Evolutionary conservation across 352 stramenopile genomes (phyloP).

Genomic region (Phytophthora chlamydospora): DNA sequence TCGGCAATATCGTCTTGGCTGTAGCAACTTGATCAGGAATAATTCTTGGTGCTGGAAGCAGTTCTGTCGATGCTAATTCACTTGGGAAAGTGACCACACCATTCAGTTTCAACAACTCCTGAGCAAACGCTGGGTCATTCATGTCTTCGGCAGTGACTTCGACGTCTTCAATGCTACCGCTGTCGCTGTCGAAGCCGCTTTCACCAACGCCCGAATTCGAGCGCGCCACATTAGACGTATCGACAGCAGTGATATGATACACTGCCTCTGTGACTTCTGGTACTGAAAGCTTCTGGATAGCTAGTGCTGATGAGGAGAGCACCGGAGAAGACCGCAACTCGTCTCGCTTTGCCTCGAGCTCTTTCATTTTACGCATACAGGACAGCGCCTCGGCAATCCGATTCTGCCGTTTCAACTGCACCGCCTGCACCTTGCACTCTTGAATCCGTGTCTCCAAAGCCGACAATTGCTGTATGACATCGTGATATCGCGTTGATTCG

Average conservation of each 20-base stretch:
- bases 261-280: slow-evolving; percentile 2
- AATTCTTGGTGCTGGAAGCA: background rate
- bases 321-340: slow-evolving; percentile 12
- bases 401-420: slow-evolving; percentile 62
- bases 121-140: slow-evolving; percentile 56
- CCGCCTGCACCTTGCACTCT: slow-evolving; percentile 47
- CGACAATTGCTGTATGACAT: slow-evolving; percentile 29
- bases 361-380: slow-evolving; percentile 67
- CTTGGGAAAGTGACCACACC: background rate
- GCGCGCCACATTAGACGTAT: slow-evolving; percentile 8
- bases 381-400: slow-evolving; percentile 60
- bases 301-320: background rate
- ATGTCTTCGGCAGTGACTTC: slow-evolving; percentile 69
- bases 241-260: slow-evolving; percentile 1
- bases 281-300: background rate
- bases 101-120: slow-evolving; percentile 50
- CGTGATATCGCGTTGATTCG: slow-evolving; percentile 2
- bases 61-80: background rate
- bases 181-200: slow-evolving; percentile 9
- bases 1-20: slow-evolving; percentile 4
- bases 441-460: slow-evolving; percentile 54
- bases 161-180: slow-evolving; percentile 37
- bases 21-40: background rate
- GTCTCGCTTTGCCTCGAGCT: slow-evolving; percentile 49
- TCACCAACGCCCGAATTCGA: slow-evolving; percentile 24